phyloP scores from a whole-genome alignment of 768 basidiomycete genomes.

The Postia placenta region DNA sequence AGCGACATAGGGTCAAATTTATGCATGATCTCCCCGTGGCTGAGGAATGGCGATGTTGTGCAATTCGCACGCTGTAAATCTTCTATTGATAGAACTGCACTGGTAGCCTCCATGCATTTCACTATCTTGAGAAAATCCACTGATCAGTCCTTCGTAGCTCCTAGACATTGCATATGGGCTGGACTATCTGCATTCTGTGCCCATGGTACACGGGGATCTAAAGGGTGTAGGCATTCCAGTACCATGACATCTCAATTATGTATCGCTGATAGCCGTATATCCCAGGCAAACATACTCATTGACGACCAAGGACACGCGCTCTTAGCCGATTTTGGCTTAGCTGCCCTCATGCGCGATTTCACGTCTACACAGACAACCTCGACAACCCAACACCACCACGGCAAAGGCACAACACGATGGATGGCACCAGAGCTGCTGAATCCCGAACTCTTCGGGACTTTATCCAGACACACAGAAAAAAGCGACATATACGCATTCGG shows the following conservation, averaged over 20 bases:
- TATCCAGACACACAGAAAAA: neutral
- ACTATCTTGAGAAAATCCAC: neutral
- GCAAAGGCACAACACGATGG: constrained; percentile 4
- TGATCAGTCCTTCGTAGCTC: neutral
- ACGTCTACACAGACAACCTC: neutral
- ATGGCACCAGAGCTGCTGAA: constrained; percentile 5
- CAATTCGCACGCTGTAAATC: neutral
- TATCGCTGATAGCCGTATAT: neutral
- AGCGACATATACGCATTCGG: constrained; percentile 2
- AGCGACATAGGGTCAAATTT: neutral
- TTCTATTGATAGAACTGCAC: neutral
- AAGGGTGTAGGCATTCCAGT: constrained; percentile 2
- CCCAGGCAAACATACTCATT: constrained; percentile 6
- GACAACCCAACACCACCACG: neutral
- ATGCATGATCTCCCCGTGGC: neutral
- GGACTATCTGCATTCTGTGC: neutral
- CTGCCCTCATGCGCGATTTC: neutral
- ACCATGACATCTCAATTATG: neutral
- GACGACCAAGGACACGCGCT: neutral
- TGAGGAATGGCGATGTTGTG: neutral
- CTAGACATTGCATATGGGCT: neutral
- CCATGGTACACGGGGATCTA: constrained; percentile 7
- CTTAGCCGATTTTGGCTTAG: constrained; percentile 3
- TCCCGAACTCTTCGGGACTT: constrained; percentile 1
- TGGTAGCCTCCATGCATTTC: neutral